Conservation (phyloP, 1,284 basidiomycete species). For the Rhodofomes roseus region DNA sequence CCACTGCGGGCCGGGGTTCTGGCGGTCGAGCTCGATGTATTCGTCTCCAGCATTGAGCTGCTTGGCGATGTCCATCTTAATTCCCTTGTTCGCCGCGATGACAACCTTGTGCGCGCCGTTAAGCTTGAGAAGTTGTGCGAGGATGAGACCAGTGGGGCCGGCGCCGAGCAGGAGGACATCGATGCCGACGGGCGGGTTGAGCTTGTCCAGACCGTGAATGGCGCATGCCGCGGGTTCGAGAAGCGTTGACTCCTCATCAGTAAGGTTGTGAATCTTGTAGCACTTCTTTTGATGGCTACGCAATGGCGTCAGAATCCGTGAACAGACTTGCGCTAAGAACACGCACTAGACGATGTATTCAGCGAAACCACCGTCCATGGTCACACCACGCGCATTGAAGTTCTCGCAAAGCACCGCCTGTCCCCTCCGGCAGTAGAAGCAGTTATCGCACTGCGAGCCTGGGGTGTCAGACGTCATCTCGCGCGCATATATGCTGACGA, state of each 20-base stretch:
- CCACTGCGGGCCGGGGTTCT: slow-evolving; percentile 79
- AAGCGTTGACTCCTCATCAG: slow-evolving; percentile 87
- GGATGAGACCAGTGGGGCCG: slow-evolving; percentile 79
- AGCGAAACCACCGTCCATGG: slow-evolving; percentile 54
- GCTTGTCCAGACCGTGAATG: slow-evolving; percentile 84
- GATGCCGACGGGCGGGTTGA: slow-evolving; percentile 72
- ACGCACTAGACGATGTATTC: slow-evolving; percentile 53
- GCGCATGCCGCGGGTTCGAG: slow-evolving; percentile 87
- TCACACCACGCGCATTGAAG: slow-evolving; percentile 51
- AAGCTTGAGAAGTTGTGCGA: slow-evolving; percentile 81
- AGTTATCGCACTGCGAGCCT: slow-evolving; percentile 41
- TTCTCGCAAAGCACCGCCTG: slow-evolving; percentile 53
- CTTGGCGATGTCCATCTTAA: slow-evolving; percentile 82
- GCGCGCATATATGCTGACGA: slow-evolving; percentile 1
- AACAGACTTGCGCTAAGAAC: not conserved
- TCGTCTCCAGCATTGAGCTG: slow-evolving; percentile 74
- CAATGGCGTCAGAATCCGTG: not conserved
- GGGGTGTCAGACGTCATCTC: not conserved
- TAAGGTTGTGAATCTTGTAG: slow-evolving; percentile 81
- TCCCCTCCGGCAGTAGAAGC: slow-evolving; percentile 59
- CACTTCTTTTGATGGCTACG: slow-evolving; percentile 62
- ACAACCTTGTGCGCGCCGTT: slow-evolving; percentile 77
- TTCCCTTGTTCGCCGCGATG: slow-evolving; percentile 80
- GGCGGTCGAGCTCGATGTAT: slow-evolving; percentile 79
- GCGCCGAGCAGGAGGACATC: slow-evolving; percentile 78